phyloP scores from a whole-genome alignment of 331 rosid species.

The Malus hybrid region DNA sequence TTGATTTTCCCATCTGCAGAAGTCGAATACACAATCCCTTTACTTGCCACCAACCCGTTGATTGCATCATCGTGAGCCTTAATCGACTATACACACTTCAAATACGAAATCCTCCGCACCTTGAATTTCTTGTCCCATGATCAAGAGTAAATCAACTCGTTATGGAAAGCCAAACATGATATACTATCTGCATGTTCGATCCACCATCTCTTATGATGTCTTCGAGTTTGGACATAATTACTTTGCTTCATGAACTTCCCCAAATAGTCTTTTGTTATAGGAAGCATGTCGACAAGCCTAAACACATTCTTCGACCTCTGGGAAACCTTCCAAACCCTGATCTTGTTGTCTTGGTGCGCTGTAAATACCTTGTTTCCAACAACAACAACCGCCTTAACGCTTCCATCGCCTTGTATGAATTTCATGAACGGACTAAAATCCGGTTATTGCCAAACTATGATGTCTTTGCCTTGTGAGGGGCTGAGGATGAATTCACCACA shows the following conservation, averaged over 20 bases:
- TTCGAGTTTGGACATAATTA: conserved; percentile 78
- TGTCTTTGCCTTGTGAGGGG: conserved; percentile 77
- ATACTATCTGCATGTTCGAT: conserved; percentile 87
- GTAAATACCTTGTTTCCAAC: conserved; percentile 69
- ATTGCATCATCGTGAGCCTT: conserved; percentile 92
- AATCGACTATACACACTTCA: conserved; percentile 86
- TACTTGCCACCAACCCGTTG: conserved; percentile 59
- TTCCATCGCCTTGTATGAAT: conserved; percentile 88
- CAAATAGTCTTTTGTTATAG: conserved; percentile 74
- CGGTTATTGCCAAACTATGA: conserved; percentile 90
- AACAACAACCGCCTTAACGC: conserved; percentile 68
- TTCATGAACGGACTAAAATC: conserved; percentile 55
- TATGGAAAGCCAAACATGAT: conserved; percentile 56
- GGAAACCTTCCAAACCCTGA: conserved; percentile 84
- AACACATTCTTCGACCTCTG: conserved; percentile 68
- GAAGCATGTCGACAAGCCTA: conserved; percentile 57
- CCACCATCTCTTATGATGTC: conserved; percentile 81
- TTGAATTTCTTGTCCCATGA: conserved; percentile 92
- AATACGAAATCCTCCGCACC: conserved; percentile 80
- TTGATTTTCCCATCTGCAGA: conserved; percentile 94
- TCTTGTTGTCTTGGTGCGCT: conserved; percentile 80
- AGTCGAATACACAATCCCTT: conserved; percentile 79
- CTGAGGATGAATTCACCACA: conserved; percentile 87
- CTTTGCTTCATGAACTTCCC: conserved; percentile 88
- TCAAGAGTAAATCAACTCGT: conserved; percentile 76